Conservation (phyloP, 345 rosid genomes). For the Hibiscus mutabilis region DNA sequence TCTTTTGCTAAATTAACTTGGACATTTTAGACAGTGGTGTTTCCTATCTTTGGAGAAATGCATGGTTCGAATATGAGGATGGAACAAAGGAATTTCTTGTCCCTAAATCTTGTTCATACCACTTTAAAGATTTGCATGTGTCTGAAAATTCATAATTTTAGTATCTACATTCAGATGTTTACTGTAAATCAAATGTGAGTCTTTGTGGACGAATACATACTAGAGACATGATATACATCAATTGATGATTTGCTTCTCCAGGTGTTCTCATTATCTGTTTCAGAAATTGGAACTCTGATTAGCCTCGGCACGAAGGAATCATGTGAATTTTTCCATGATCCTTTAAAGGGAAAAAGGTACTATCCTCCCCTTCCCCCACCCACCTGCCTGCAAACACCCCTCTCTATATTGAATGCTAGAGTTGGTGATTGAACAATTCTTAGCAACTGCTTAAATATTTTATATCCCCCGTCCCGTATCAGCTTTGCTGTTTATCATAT, state of each 20-base stretch:
- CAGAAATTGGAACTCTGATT: constrained; percentile 66
- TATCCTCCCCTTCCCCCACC: not conserved
- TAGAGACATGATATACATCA: not conserved
- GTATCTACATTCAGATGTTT: not conserved
- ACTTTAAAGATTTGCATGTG: not conserved
- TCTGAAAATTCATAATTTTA: not conserved
- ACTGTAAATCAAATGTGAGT: not conserved
- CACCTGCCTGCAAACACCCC: not conserved
- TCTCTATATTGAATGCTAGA: not conserved
- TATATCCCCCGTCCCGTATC: not conserved
- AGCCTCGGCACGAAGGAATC: constrained; percentile 68
- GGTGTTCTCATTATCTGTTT: constrained; percentile 80
- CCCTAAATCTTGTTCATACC: not conserved
- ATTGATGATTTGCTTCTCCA: constrained; percentile 24
- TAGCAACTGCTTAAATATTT: not conserved
- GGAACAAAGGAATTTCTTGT: not conserved
- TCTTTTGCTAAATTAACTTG: not conserved
- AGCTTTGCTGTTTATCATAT: not conserved
- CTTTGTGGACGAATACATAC: not conserved
- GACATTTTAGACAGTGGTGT: not conserved
- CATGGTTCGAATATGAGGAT: not conserved
- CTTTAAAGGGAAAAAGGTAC: constrained; percentile 79
- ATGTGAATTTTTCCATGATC: constrained; percentile 87
- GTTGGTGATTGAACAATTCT: not conserved
- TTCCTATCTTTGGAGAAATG: not conserved